Evolutionary conservation across 129 eudicot genomes (phyloP), one percentile per base, ranked within the genome.

Genomic region (Chrysanthemum lavandulifolium): DNA sequence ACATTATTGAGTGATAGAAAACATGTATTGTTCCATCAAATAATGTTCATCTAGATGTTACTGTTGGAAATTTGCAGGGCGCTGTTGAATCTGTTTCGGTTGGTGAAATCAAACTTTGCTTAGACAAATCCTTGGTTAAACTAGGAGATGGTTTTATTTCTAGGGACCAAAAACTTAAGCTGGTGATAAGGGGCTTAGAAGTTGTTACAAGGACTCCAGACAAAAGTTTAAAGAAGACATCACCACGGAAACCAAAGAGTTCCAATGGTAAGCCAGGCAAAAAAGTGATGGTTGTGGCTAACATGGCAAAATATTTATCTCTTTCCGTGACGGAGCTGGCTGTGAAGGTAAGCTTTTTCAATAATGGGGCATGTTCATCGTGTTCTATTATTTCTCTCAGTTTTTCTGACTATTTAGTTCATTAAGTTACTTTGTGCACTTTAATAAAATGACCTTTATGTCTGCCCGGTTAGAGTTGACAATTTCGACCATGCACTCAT

Each of bases 101-200:
- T 80, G 96, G 98, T 71, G 96, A 92, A 87, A 82, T 92, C 77
- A 92, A 95, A 82, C 83, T 92, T 74, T 83, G 98, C 80, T 61
- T 92, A 61, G 84, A 84, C 79, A 89, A 89, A 69, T 87, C 95
- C 68, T 82, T 92, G 89, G 89, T 82, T 71, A 87, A 82, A 61
- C 82, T 81, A 74, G 96, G 93, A 53, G 82, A 59, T 83, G 96
- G 87, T 57, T 83, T 87, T 83, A 62, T 85, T 48, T 89, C 97
- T 40, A 82, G 77, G 83, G 98, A 92, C 72, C 98, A 94, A 56
- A 92, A 92, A 71, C 72, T 92, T 68, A 86, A 79, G 78, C 68
- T 87, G 58, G 71, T 87, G 76, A 83, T 92, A 54, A 85, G 79
- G 23, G 87, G 82, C 75, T 76, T 92, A 80, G 96, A 89, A 85